A percentile compares a stretch with the other conserved stretches of the same genome.
These are phyloP conservation scores for Colletotrichum sp. DNA, from an alignment of 2,329 filamentous ascomycete genomes.

Conservation along the genomic window DNA sequence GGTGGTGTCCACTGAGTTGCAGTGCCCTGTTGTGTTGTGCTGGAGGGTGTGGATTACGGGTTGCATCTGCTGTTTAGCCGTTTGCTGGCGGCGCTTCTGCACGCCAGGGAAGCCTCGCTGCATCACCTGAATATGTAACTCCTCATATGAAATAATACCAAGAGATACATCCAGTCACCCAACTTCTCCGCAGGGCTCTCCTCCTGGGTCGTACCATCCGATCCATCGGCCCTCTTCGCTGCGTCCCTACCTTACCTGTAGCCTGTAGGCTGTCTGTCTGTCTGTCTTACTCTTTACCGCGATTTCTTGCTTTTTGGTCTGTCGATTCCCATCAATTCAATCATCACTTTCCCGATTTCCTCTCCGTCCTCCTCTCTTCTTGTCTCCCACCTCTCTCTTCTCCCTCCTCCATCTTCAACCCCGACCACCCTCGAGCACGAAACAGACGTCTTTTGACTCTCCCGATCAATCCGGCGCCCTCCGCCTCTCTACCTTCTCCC, in stretches of 20 bases:
- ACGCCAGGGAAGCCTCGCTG: not conserved
- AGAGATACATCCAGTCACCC: not conserved
- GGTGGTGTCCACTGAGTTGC: not conserved
- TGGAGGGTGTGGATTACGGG: not conserved
- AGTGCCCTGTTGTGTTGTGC: not conserved
- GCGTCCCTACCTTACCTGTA: not conserved
- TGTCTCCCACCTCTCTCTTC: not conserved
- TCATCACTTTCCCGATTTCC: constrained; percentile 1
- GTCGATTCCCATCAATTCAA: constrained; percentile 13
- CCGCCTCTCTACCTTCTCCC: not conserved
- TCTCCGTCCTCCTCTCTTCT: not conserved
- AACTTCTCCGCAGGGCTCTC: not conserved
- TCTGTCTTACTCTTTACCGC: not conserved
- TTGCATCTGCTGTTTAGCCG: not conserved
- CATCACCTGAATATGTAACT: not conserved
- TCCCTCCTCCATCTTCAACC: not conserved
- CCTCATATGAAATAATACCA: not conserved
- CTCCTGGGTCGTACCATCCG: constrained; percentile 9
- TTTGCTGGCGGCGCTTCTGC: constrained; percentile 12
- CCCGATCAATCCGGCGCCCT: not conserved
- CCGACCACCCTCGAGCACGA: not conserved
- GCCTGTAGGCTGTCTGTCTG: not conserved
- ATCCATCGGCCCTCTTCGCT: constrained; percentile 1
- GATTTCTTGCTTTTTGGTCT: constrained; percentile 16
- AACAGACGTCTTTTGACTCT: not conserved